These are phyloP conservation scores for Penicillium sp. DNA, from an alignment of 2,329 filamentous ascomycete genomes.

Conservation along the genomic window DNA sequence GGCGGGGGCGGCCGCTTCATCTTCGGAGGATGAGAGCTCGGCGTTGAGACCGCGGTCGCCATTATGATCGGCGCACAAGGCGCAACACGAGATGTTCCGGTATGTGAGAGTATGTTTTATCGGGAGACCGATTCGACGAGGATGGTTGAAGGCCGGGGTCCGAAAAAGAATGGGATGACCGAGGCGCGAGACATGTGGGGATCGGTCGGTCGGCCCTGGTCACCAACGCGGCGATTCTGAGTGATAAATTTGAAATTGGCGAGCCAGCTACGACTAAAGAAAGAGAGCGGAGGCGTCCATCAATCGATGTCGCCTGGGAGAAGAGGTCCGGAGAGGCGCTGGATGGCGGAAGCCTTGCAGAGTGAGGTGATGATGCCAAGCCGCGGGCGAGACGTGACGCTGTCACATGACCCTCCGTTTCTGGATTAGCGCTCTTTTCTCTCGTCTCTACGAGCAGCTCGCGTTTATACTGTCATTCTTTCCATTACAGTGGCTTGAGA, in stretches of 20 bases:
- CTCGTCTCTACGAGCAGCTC: not conserved
- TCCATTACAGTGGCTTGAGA: not conserved
- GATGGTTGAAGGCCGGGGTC: conserved; percentile 33
- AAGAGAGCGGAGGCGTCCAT: conserved; percentile 27
- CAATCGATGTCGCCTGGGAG: conserved; percentile 26
- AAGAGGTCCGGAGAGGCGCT: conserved; percentile 23
- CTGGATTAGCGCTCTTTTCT: conserved; percentile 14
- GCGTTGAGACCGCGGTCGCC: conserved; percentile 49
- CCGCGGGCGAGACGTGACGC: conserved; percentile 30
- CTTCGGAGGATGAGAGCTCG: conserved; percentile 54
- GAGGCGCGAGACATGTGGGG: conserved; percentile 50
- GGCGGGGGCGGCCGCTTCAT: conserved; percentile 68
- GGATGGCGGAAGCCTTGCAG: conserved; percentile 29
- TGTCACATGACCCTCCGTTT: conserved; percentile 29
- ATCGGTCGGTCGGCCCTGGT: conserved; percentile 37
- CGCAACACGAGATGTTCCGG: conserved; percentile 22
- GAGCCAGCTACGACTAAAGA: conserved; percentile 23
- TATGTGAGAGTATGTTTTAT: conserved; percentile 27
- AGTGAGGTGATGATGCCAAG: conserved; percentile 45
- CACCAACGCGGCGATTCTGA: conserved; percentile 30
- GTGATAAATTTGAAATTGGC: conserved; percentile 20
- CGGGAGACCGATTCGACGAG: conserved; percentile 27
- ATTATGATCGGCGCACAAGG: conserved; percentile 32
- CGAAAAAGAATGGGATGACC: conserved; percentile 42
- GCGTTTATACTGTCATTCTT: not conserved